Evolutionary conservation across 2,329 filamentous ascomycete species (phyloP).

Genomic region (Neonectria sp.): DNA sequence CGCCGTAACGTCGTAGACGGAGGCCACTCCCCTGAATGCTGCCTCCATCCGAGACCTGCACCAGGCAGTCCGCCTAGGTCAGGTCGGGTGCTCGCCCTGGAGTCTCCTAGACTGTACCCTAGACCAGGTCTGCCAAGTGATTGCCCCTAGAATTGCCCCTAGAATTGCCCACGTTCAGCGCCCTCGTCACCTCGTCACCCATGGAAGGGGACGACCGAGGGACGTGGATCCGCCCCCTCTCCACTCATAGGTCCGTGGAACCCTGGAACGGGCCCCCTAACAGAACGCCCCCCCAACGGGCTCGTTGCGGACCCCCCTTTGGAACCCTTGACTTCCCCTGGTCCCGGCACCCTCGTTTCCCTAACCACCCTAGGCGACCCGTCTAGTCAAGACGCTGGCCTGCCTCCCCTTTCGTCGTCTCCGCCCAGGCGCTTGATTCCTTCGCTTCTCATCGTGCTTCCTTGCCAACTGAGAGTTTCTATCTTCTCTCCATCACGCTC

Average conservation of each 20-base stretch:
- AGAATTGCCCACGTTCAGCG: conserved; percentile 10
- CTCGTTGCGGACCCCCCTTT: conserved; percentile 7
- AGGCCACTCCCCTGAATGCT: not conserved
- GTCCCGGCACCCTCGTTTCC: conserved; percentile 21
- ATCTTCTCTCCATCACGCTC: conserved; percentile 70
- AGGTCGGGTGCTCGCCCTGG: not conserved
- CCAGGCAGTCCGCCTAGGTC: not conserved
- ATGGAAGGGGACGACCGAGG: not conserved
- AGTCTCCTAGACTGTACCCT: not conserved
- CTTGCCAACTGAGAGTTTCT: conserved; percentile 68
- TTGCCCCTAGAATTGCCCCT: conserved; percentile 18
- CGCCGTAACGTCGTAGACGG: not conserved
- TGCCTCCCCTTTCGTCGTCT: conserved; percentile 47
- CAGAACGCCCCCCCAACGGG: conserved; percentile 23
- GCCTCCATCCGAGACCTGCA: conserved; percentile 4
- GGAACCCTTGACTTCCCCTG: conserved; percentile 30
- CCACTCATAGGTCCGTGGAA: conserved; percentile 13
- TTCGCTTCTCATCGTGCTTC: conserved; percentile 50
- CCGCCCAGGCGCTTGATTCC: conserved; percentile 45
- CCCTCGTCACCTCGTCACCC: conserved; percentile 7
- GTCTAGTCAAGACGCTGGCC: conserved; percentile 42
- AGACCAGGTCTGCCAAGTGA: not conserved
- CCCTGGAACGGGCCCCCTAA: conserved; percentile 24
- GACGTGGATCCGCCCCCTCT: not conserved
- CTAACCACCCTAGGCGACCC: conserved; percentile 20